These are phyloP conservation scores for Coelastrella sp. DNA, from an alignment of 139 green algal genomes.

Conservation along the genomic window DNA sequence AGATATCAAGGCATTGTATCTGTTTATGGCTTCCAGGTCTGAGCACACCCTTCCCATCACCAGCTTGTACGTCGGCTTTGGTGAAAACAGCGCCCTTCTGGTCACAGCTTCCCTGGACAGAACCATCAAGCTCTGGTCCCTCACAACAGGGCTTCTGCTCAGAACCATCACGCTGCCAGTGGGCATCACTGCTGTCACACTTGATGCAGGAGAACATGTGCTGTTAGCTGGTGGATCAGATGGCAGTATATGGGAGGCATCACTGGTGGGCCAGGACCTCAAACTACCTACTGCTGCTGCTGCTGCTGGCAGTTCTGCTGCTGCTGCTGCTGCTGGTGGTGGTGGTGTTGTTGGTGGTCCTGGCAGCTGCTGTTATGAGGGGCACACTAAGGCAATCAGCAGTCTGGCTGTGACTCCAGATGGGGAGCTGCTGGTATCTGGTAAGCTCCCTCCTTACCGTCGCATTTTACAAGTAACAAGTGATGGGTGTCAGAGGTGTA, in stretches of 20 bases:
- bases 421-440: slow-evolving; percentile 72
- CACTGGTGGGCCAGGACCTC: slow-evolving; percentile 62
- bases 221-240: slow-evolving; percentile 82
- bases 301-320: background rate
- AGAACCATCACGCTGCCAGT: slow-evolving; percentile 69
- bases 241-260: slow-evolving; percentile 84
- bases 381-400: slow-evolving; percentile 69
- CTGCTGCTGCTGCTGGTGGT: background rate
- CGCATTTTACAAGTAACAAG: background rate
- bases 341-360: slow-evolving; percentile 17
- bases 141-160: slow-evolving; percentile 73
- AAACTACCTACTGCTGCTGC: background rate
- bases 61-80: slow-evolving; percentile 64
- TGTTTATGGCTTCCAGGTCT: slow-evolving; percentile 62
- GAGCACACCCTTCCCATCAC: slow-evolving; percentile 91
- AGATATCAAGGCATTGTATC: no score
- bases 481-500: background rate
- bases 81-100: slow-evolving; percentile 67
- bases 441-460: background rate
- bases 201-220: slow-evolving; percentile 81
- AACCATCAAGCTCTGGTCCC: slow-evolving; percentile 76
- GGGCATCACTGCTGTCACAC: slow-evolving; percentile 60
- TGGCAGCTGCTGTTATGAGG: slow-evolving; percentile 45
- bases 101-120: slow-evolving; percentile 81
- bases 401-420: slow-evolving; percentile 65